Evolutionary conservation across 768 basidiomycete genomes (phyloP).

Genomic region (Boletus coccyginus): DNA sequence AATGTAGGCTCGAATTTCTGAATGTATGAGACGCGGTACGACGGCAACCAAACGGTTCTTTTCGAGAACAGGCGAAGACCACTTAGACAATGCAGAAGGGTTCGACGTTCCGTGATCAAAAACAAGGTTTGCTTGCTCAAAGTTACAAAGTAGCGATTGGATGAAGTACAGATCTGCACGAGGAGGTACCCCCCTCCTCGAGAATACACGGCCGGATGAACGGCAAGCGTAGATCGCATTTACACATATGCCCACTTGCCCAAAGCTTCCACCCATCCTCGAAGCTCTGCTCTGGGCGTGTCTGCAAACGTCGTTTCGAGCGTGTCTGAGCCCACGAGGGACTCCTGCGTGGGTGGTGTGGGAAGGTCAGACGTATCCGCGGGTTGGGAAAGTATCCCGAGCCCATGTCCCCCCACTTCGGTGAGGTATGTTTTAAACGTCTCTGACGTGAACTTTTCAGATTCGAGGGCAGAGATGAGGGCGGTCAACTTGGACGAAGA

Average conservation of each 20-base stretch:
- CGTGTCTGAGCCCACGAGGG: constrained; percentile 3
- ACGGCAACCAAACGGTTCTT: not conserved
- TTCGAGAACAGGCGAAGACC: not conserved
- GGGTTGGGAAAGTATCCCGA: constrained; percentile 77
- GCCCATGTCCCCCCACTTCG: constrained; percentile 88
- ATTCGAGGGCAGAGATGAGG: constrained; percentile 55
- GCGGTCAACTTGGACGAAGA: constrained; percentile 51
- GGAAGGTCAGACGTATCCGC: constrained; percentile 11
- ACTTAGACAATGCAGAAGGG: too few species aligned
- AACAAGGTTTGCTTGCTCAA: not conserved
- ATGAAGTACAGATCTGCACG: constrained; percentile 6
- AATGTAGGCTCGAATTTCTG: not conserved
- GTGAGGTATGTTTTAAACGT: constrained; percentile 66
- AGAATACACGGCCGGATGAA: constrained; percentile 1
- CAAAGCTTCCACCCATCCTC: constrained; percentile 34
- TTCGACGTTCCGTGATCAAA: not conserved
- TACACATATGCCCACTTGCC: constrained; percentile 43
- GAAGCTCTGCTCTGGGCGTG: constrained; percentile 28
- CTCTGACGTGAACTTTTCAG: constrained; percentile 32
- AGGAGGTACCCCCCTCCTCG: not conserved
- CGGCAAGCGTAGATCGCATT: not conserved
- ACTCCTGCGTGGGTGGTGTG: constrained; percentile 26
- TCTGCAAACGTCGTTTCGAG: constrained; percentile 25
- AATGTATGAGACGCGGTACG: not conserved
- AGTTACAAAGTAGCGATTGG: not conserved